Base-by-base conservation (phyloP, 139 green algal genomes). In the Spirogloea muscicola region DNA sequence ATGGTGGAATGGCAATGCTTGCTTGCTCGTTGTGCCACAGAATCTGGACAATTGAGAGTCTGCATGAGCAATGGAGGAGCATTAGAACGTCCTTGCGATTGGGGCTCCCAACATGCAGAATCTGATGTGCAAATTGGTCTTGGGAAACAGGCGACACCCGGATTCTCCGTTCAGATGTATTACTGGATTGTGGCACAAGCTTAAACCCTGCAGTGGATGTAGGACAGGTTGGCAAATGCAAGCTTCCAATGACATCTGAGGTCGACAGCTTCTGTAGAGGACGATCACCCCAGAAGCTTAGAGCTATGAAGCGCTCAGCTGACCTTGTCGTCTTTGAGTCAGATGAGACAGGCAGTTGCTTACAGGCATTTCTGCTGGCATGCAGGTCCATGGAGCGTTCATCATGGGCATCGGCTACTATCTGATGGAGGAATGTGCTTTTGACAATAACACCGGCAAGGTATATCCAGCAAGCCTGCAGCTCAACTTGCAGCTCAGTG, bases 161-260 rank as follows among this genome's bases (percentile, higher is more conserved):
- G 6, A 33, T 91, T 61, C 82, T 85, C 34, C 80, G 74, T 0
- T 41, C 58, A 2, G 87, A 91, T 63, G 58, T 91, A 4, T 52
- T 87, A 34, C 84, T 87, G 40, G 87, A 91, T 63, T 72, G 67
- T 27, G 85, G 85, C 4, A 82, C 82, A 39, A 80, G 63, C 44
- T 42, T 90, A 39, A 90, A 90, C 77, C 85, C 87, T 1, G 86
- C 79, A 7, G 63, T 91, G 31, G 87, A 91, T 68, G 66, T 91
- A 3, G 86, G 86, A 13, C 86, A 89, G 77, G 75, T 87, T 37
- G 25, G 44, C n/a, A n/a, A n/a, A n/a, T n/a, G n/a, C n/a, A n/a
- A n/a, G n/a, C n/a, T n/a, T n/a, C n/a, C n/a, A n/a, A n/a, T n/a
- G n/a, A n/a, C n/a, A n/a, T n/a, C n/a, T n/a, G n/a, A n/a, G n/a